Evolutionary conservation across 2,329 filamentous ascomycete species (phyloP), one percentile per base, ranked within the genome.

Genomic region (Diplodia intermedia): DNA sequence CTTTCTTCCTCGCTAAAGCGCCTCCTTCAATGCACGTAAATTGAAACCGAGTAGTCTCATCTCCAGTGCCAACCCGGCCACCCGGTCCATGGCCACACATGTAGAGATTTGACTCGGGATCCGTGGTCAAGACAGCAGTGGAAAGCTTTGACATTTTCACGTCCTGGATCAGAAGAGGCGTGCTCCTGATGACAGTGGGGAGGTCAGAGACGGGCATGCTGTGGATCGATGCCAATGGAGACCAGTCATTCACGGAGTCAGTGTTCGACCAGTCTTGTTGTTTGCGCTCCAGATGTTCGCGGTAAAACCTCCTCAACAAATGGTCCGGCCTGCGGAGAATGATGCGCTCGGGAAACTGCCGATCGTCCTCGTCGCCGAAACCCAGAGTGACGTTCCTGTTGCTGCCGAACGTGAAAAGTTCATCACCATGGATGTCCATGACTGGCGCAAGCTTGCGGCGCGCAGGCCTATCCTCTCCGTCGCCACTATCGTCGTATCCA

Each of bases 331-430:
- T 88, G 67, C 88, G 87, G 40, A 98, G 79, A 38, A 85, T 82
- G 12, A 97, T 88, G 11, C 93, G 90, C 77, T 98, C 95, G 0
- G 95, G 95, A 74, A 91, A 97, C 71, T 98, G 94, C 3, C 95
- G 89, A 76, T 99, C 94, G 77, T 97, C 93, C 74, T 96, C 91
- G 75, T 99, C 94, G n/a, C 94, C 94, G 69, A 98, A 90, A 1
- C 95, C 95, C 26, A 99, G 86, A 0, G 92, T 95, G 11, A 97
- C 81, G 73, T 99, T 99, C 75, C 95, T 96, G 80, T 97, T 99
- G 79, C 94, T 98, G 61, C 95, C 95, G 79, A 98, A 97, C 0
- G 93, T 90, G 74, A 93, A 98, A 0, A 97, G 82, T 75, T 99
- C 95, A 74, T 97, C 92, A 9, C 93, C 94, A 26, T 82, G 78